Base-by-base conservation (phyloP, 2,329 filamentous ascomycete genomes). In the Thermochaetoides dissita region DNA sequence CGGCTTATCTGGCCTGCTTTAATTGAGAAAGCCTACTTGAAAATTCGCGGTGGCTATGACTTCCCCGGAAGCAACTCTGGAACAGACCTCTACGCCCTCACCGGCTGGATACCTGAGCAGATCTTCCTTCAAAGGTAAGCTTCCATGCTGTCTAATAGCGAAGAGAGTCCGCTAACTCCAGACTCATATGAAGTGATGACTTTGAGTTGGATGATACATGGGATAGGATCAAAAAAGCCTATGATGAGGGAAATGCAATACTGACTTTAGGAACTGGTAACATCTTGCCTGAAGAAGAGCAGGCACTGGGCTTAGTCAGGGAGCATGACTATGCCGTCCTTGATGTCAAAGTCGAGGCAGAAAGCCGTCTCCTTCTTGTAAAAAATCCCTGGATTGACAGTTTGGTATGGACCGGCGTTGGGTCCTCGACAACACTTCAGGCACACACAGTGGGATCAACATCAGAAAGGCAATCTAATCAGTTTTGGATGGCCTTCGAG, bases 41-140 rank as follows among this genome's bases (percentile, higher is more conserved):
- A 96, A 64, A 77, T 96, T 8, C 76, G 89, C 43, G 91, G 91
- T 29, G 91, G 91, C 31, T 98, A 98, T 58, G 88, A 98, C 56
- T 98, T 98, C 51, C 89, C 91, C 0, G 91, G 91, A 7, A 96
- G 91, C 55, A 96, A 96, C 59, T 96, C 89, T 1, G 88, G 86
- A 8, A 96, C 89, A 2, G 91, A 98, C 60, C 64, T 98, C 4
- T 94, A 85, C 76, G 81, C 93, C 1, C 63, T 98, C 42, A 94
- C 84, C 0, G 89, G 91, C 30, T 98, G 91, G 91, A 87, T 98
- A 39, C 91, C 91, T 0, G 88, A 98, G 61, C 91, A 98, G 59
- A 67, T 96, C 1, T 94, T 94, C 53, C 67, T 96, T 1, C 87
- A 94, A 55, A 79, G 72, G 75, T 53, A 24, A 41, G 48, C 9